Evolutionary conservation across 1,284 basidiomycete species (phyloP).

Genomic region (Apiotrichum brassicae): DNA sequence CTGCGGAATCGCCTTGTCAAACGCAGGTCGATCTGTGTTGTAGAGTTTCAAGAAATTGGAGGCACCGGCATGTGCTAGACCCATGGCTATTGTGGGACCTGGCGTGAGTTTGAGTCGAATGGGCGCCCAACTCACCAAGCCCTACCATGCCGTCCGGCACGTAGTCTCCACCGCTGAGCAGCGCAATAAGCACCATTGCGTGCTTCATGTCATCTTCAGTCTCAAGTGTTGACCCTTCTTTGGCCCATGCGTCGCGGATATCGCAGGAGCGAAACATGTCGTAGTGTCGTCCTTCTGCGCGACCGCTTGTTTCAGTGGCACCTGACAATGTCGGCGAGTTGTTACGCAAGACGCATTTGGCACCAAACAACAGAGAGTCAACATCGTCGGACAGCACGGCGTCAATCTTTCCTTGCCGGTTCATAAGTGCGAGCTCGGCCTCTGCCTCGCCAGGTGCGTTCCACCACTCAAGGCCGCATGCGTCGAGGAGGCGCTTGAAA

Average conservation of each 20-base stretch:
- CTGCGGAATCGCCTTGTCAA: constrained; percentile 44
- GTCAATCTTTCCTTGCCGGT: constrained; percentile 73
- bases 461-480: constrained; percentile 82
- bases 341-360: constrained; percentile 70
- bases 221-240: constrained; percentile 22
- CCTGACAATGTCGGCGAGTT: constrained; percentile 67
- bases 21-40: constrained; percentile 35
- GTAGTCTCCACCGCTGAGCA: constrained; percentile 88
- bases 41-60: constrained; percentile 57
- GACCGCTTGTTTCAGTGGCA: constrained; percentile 4
- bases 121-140: constrained; percentile 30
- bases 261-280: constrained; percentile 58
- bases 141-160: constrained; percentile 51
- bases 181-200: constrained; percentile 75
- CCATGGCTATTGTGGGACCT: constrained; percentile 46
- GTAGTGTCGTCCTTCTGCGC: constrained; percentile 60
- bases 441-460: constrained; percentile 87
- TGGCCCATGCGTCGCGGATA: constrained; percentile 40
- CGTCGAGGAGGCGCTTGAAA: constrained; percentile 75
- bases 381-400: constrained; percentile 88
- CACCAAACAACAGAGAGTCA: constrained; percentile 87
- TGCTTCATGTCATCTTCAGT: constrained; percentile 54
- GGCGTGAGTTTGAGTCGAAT: constrained; percentile 10
- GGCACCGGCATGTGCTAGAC: constrained; percentile 49
- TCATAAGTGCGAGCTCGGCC: constrained; percentile 86